These are phyloP conservation scores for Phytophthora macrochlamydospora DNA, from an alignment of 352 stramenopile species.

Conservation along the genomic window DNA sequence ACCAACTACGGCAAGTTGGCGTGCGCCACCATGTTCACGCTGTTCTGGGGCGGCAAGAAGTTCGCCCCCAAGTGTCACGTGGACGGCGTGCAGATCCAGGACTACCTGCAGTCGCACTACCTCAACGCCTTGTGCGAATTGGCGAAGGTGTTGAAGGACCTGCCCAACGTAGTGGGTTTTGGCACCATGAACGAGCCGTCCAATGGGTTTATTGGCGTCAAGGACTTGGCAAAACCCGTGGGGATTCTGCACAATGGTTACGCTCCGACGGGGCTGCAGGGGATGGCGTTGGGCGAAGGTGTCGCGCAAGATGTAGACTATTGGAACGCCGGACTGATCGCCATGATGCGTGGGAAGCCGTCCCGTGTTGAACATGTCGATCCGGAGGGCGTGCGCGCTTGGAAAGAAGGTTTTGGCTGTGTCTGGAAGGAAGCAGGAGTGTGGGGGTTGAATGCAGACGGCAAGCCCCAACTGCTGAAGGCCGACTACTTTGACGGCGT, in stretches of 20 bases:
- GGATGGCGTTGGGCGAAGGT: constrained; percentile 74
- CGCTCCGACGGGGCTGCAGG: constrained; percentile 68
- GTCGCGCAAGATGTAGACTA: constrained; percentile 59
- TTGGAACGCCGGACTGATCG: constrained; percentile 65
- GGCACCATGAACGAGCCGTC: constrained; percentile 91
- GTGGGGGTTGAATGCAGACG: constrained; percentile 46
- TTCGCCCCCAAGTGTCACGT: constrained; percentile 72
- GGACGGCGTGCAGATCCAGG: constrained; percentile 76
- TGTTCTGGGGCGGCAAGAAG: constrained; percentile 83
- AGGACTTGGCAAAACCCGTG: constrained; percentile 42
- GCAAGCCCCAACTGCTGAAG: constrained; percentile 48
- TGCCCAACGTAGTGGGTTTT: constrained; percentile 88
- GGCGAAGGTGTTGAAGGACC: constrained; percentile 53
- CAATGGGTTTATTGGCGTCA: constrained; percentile 64
- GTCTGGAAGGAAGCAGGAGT: constrained; percentile 83
- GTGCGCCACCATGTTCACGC: constrained; percentile 89
- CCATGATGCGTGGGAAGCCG: constrained; percentile 58
- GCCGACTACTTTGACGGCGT: constrained; percentile 67
- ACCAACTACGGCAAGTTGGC: constrained; percentile 90
- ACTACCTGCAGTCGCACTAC: constrained; percentile 89
- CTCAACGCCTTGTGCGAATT: constrained; percentile 70
- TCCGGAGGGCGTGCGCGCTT: constrained; percentile 56
- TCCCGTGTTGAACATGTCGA: constrained; percentile 49
- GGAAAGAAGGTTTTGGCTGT: constrained; percentile 57
- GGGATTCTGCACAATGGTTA: constrained; percentile 62